Evolutionary conservation across 306 rosid species (phyloP).

Genomic region (Carpinus viminea): DNA sequence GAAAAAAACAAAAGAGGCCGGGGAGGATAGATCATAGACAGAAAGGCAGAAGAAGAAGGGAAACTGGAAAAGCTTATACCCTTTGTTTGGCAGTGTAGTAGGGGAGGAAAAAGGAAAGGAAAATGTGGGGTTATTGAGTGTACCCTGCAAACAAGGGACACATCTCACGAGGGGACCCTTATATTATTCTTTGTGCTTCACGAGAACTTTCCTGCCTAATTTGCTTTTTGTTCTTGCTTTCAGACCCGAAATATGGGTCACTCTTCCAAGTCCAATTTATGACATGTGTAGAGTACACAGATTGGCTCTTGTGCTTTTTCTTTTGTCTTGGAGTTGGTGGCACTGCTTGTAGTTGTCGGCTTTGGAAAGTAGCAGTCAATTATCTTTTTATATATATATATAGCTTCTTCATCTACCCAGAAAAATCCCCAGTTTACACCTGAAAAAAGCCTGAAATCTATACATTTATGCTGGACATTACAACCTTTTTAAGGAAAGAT

Average conservation of each 20-base stretch:
- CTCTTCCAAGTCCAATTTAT: conserved; percentile 31
- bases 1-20: background rate
- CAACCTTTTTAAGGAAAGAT: background rate
- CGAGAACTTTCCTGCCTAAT: conserved; percentile 35
- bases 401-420: conserved; percentile 20
- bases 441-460: conserved; percentile 28
- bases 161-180: conserved; percentile 48
- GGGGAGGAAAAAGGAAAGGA: conserved; percentile 43
- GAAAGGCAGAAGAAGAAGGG: background rate
- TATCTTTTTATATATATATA: conserved; percentile 15
- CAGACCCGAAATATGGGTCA: conserved; percentile 45
- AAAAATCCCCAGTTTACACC: conserved; percentile 26
- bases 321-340: conserved; percentile 25
- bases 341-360: conserved; percentile 34
- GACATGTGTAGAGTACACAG: conserved; percentile 28
- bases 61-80: conserved; percentile 35
- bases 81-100: conserved; percentile 45
- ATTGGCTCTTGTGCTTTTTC: conserved; percentile 51
- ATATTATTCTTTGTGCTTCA: conserved; percentile 53
- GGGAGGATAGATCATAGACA: background rate
- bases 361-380: conserved; percentile 31
- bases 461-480: background rate
- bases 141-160: conserved; percentile 69
- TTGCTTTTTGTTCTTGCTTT: conserved; percentile 43
- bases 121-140: conserved; percentile 44